Conservation (phyloP, 1,139 yeast species). For the Scheffersomyces titani region DNA sequence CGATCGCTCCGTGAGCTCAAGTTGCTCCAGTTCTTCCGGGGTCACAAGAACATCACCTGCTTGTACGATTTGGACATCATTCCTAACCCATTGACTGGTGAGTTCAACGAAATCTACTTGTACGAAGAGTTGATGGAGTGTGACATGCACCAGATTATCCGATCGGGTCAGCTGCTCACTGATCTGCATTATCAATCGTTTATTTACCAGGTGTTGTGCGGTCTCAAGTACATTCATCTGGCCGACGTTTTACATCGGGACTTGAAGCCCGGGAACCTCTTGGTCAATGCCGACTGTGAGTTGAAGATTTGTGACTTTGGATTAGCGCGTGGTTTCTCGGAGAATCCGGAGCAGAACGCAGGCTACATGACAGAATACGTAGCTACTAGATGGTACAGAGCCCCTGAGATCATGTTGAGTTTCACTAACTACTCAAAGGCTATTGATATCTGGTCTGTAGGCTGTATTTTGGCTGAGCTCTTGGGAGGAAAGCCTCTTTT, state of each 20-base stretch:
- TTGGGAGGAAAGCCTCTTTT: slow-evolving; percentile 91
- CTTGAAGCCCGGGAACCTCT: slow-evolving; percentile 87
- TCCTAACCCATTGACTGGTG: slow-evolving; percentile 64
- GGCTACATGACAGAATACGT: slow-evolving; percentile 96
- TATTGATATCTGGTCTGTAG: slow-evolving; percentile 96
- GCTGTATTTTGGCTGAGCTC: slow-evolving; percentile 92
- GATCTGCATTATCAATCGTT: slow-evolving; percentile 95
- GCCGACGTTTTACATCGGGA: slow-evolving; percentile 96
- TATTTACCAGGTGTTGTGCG: slow-evolving; percentile 88
- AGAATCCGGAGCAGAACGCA: slow-evolving; percentile 80
- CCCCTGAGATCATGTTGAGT: slow-evolving; percentile 95
- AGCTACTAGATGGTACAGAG: slow-evolving; percentile 97
- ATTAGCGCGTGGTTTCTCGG: slow-evolving; percentile 90
- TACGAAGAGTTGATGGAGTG: slow-evolving; percentile 98
- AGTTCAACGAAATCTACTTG: slow-evolving; percentile 86
- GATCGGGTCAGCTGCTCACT: slow-evolving; percentile 91
- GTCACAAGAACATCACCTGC: slow-evolving; percentile 91
- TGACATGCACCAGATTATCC: slow-evolving; percentile 94
- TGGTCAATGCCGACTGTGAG: slow-evolving; percentile 96
- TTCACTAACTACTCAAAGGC: slow-evolving; percentile 94
- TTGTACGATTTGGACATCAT: slow-evolving; percentile 91
- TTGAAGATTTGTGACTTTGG: slow-evolving; percentile 97
- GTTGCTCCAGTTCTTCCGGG: slow-evolving; percentile 85
- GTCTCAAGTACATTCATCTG: slow-evolving; percentile 90
- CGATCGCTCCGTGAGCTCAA: slow-evolving; percentile 88